phyloP scores from a whole-genome alignment of 2,329 filamentous ascomycete genomes.

The Claviceps quebecensis region DNA sequence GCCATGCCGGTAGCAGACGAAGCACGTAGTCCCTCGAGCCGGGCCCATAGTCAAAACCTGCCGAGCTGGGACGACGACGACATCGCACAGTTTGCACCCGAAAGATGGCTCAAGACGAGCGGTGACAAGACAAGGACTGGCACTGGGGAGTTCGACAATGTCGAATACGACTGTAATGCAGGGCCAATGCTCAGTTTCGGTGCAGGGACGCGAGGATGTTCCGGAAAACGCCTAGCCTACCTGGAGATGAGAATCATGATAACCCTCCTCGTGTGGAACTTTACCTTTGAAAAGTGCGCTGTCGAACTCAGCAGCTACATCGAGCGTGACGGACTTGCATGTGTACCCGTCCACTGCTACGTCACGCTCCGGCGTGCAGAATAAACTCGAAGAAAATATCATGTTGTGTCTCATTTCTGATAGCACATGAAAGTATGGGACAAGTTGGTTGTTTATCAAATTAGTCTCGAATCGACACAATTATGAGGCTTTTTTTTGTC shows the following conservation, averaged over 20 bases:
- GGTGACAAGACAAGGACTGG: not conserved
- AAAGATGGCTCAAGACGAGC: constrained; percentile 20
- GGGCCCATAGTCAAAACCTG: constrained; percentile 8
- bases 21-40: constrained; percentile 11
- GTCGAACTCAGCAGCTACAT: not conserved
- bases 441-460: no score
- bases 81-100: constrained; percentile 17
- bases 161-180: not conserved
- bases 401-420: no score
- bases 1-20: not conserved
- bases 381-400: not conserved
- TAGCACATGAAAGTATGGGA: no score
- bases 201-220: constrained; percentile 14
- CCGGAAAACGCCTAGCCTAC: constrained; percentile 15
- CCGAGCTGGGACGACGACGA: constrained; percentile 14
- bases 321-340: not conserved
- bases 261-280: constrained; percentile 15
- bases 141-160: not conserved
- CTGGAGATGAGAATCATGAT: constrained; percentile 15
- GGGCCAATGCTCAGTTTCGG: constrained; percentile 11
- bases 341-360: not conserved
- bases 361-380: not conserved
- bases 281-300: constrained; percentile 2
- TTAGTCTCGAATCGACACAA: no score
- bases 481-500: no score